Evolutionary conservation across 2,329 filamentous ascomycete species (phyloP).

Genomic region (Periconia macrospinosa): DNA sequence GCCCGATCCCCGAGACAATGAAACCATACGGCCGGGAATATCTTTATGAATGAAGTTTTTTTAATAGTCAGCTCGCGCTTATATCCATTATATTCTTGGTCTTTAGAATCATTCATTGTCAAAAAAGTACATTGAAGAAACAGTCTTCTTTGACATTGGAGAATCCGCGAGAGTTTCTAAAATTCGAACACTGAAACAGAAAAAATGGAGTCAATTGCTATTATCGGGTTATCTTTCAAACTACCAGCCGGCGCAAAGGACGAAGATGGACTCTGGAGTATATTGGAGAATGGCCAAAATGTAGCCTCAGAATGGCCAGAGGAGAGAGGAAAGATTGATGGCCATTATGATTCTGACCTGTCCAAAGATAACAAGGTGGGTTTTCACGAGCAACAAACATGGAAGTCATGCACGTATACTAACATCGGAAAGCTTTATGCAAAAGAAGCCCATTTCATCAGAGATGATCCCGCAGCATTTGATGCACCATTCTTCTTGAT

Average conservation of each 20-base stretch:
- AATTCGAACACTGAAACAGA: no score
- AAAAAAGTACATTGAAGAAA: no score
- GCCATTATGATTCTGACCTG: not conserved
- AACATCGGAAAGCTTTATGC: constrained; percentile 3
- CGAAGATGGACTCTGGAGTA: constrained; percentile 1
- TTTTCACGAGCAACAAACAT: not conserved
- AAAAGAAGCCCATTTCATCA: constrained; percentile 2
- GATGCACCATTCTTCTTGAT: constrained; percentile 16
- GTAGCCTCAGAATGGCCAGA: constrained; percentile 8
- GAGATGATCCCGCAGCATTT: constrained; percentile 4
- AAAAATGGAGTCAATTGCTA: constrained; percentile 24
- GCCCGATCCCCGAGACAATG: no score
- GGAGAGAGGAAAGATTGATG: constrained; percentile 3
- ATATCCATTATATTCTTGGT: no score
- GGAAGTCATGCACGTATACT: no score
- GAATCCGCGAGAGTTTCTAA: no score
- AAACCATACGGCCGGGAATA: no score
- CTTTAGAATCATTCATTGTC: no score
- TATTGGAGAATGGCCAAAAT: constrained; percentile 15
- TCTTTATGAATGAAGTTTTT: no score
- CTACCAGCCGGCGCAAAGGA: constrained; percentile 13
- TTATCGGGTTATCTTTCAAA: constrained; percentile 34
- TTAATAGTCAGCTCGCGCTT: no score
- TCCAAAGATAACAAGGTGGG: no score
- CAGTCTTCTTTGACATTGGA: no score